Evolutionary conservation across 441 rosid genomes (phyloP).

Genomic region (Melastoma candidum): DNA sequence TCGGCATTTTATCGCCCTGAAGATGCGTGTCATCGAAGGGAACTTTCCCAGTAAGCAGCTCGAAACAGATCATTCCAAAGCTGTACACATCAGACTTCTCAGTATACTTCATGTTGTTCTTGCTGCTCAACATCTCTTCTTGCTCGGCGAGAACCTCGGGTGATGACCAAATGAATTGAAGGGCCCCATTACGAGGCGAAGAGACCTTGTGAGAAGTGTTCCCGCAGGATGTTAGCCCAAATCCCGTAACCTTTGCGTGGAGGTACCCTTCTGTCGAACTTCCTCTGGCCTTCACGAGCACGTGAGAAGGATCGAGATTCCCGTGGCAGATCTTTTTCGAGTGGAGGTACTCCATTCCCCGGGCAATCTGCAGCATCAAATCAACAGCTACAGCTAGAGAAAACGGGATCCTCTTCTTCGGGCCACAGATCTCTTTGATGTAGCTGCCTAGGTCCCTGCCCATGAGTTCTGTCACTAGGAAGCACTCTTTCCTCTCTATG

Average conservation of each 20-base stretch:
- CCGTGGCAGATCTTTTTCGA: slow-evolving; percentile 55
- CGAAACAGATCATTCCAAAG: slow-evolving; percentile 87
- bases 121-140: slow-evolving; percentile 22
- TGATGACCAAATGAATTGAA: slow-evolving; percentile 68
- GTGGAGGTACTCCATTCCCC: slow-evolving; percentile 95
- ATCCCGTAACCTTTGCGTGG: slow-evolving; percentile 71
- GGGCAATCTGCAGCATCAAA: slow-evolving; percentile 80
- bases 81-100: slow-evolving; percentile 90
- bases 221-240: slow-evolving; percentile 42
- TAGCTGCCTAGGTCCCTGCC: slow-evolving; percentile 57
- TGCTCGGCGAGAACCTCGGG: slow-evolving; percentile 76
- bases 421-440: slow-evolving; percentile 76
- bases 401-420: slow-evolving; percentile 52
- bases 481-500: slow-evolving; percentile 76
- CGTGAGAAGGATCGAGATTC: slow-evolving; percentile 57
- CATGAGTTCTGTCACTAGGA: slow-evolving; percentile 73
- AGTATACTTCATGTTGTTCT: slow-evolving; percentile 31
- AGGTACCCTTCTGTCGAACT: slow-evolving; percentile 58
- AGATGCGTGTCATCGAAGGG: slow-evolving; percentile 94
- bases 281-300: slow-evolving; percentile 59
- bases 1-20: slow-evolving; percentile 71
- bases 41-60: slow-evolving; percentile 78
- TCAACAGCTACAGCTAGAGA: slow-evolving; percentile 66
- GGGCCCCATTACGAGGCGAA: slow-evolving; percentile 22
- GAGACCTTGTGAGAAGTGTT: slow-evolving; percentile 26